phyloP scores from a whole-genome alignment of 768 basidiomycete genomes.

The Butyriboletus loyo region DNA sequence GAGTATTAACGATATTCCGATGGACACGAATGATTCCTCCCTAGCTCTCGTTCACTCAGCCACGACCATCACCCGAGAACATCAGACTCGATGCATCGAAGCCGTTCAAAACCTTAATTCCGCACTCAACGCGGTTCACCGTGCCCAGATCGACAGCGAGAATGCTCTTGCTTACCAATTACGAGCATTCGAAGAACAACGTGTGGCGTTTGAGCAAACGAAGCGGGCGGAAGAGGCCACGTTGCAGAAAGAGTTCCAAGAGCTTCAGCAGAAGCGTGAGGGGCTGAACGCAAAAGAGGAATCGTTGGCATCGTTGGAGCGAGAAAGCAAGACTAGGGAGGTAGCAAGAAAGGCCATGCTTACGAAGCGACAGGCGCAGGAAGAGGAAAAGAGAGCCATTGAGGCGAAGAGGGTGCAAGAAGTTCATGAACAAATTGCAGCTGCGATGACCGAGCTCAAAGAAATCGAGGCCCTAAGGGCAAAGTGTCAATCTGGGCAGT shows the following conservation, averaged over 20 bases:
- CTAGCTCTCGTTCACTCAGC: neutral
- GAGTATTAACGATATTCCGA: neutral
- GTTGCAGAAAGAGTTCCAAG: conserved; percentile 18
- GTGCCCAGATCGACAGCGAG: conserved; percentile 17
- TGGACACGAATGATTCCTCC: neutral
- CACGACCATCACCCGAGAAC: conserved; percentile 5
- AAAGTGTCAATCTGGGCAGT: neutral
- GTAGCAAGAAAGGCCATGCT: conserved; percentile 17
- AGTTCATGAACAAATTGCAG: conserved; percentile 17
- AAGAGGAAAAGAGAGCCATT: conserved; percentile 21
- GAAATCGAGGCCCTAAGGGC: conserved; percentile 8
- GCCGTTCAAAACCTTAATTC: conserved; percentile 12
- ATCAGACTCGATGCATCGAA: conserved; percentile 7
- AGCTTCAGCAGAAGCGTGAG: conserved; percentile 17
- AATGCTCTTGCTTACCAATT: conserved; percentile 9
- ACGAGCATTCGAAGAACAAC: conserved; percentile 15
- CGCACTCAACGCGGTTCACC: conserved; percentile 3
- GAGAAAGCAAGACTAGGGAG: conserved; percentile 25
- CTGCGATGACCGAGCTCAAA: conserved; percentile 18
- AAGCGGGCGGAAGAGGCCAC: conserved; percentile 18
- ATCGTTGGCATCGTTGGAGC: conserved; percentile 18
- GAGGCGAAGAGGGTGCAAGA: conserved; percentile 17
- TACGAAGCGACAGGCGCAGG: conserved; percentile 23
- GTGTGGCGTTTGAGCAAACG: conserved; percentile 20
- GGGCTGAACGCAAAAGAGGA: conserved; percentile 20